These are phyloP conservation scores for Tagetes patula DNA, from an alignment of 129 eudicot species.

Conservation along the genomic window DNA sequence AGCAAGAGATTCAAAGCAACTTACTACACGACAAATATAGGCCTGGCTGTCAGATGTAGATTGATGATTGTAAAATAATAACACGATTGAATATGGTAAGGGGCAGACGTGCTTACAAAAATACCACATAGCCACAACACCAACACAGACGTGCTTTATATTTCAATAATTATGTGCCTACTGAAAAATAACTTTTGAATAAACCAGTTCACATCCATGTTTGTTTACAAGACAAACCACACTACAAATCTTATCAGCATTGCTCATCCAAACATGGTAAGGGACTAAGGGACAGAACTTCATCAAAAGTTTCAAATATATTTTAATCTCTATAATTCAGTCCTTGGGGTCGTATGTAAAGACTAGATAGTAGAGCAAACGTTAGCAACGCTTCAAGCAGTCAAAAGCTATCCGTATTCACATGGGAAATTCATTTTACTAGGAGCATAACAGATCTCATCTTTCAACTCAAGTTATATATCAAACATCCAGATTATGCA, in stretches of 20 bases:
- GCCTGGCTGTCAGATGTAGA: not conserved
- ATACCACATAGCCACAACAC: not conserved
- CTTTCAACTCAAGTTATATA: slow-evolving; percentile 6
- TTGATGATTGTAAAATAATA: not conserved
- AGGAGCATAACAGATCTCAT: slow-evolving; percentile 2
- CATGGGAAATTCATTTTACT: slow-evolving; percentile 12
- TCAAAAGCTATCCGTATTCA: not conserved
- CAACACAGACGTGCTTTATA: slow-evolving; percentile 7
- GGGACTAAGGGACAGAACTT: not conserved
- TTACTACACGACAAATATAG: not conserved
- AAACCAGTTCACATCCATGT: not conserved
- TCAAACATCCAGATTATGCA: slow-evolving; percentile 7
- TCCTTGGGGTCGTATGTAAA: not conserved
- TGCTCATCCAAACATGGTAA: slow-evolving; percentile 18
- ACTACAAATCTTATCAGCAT: not conserved
- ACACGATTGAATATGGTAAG: not conserved
- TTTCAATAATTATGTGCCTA: not conserved
- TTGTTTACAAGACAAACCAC: not conserved
- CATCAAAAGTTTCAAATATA: not conserved
- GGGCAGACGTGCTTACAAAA: no score
- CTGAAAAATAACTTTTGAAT: not conserved
- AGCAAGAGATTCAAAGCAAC: slow-evolving; percentile 5
- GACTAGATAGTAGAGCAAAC: not conserved
- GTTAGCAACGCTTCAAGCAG: slow-evolving; percentile 5
- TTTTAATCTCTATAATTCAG: slow-evolving; percentile 2